Evolutionary conservation across 805 yeast genomes (phyloP).

Genomic region (Hanseniaspora occidentalis): DNA sequence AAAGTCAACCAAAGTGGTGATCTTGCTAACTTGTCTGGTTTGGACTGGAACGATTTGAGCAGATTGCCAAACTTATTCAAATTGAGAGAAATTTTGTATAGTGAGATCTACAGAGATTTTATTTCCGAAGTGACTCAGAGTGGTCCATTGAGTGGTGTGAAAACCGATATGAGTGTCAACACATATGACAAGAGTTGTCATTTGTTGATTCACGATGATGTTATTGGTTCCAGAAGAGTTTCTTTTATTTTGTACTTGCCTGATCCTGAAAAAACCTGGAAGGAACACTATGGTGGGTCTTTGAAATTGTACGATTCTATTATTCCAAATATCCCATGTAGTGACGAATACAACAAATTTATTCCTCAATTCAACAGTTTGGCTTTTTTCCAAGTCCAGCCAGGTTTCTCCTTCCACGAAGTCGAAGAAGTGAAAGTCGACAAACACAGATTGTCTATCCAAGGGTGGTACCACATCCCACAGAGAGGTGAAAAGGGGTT

Average conservation of each 20-base stretch:
- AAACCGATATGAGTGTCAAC: conserved; percentile 87
- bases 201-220: conserved; percentile 91
- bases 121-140: conserved; percentile 69
- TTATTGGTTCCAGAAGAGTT: conserved; percentile 87
- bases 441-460: conserved; percentile 81
- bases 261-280: conserved; percentile 84
- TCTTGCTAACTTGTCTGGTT: conserved; percentile 80
- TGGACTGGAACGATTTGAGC: conserved; percentile 61
- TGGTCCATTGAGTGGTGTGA: conserved; percentile 80
- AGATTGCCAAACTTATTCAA: conserved; percentile 65
- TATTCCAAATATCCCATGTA: conserved; percentile 77
- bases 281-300: conserved; percentile 88
- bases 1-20: conserved; percentile 86
- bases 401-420: conserved; percentile 94
- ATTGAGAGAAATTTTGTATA: conserved; percentile 77
- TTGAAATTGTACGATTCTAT: conserved; percentile 76
- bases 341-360: conserved; percentile 56
- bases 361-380: conserved; percentile 94
- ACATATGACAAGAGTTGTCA: conserved; percentile 91
- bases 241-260: conserved; percentile 88
- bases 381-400: conserved; percentile 91
- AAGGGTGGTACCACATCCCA: conserved; percentile 99
- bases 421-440: conserved; percentile 94
- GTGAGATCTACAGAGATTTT: conserved; percentile 70
- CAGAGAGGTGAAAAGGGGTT: conserved; percentile 85